These are phyloP conservation scores for Leishmania major DNA, from an alignment of 208 protist species.

Conservation along the genomic window DNA sequence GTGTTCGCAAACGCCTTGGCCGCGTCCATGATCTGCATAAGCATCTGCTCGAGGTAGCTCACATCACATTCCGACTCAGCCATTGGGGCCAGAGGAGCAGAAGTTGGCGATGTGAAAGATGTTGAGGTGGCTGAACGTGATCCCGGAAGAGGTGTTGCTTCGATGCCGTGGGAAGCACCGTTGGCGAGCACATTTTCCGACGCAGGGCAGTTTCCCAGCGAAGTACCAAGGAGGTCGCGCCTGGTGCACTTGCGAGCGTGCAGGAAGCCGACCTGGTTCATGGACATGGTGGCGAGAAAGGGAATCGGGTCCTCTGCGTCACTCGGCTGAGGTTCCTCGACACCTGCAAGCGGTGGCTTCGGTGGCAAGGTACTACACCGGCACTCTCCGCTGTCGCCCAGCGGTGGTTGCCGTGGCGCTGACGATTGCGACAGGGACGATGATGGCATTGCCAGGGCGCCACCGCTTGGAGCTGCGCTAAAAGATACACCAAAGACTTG, in stretches of 20 bases:
- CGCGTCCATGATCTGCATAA: slow-evolving; percentile 19
- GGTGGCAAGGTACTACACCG: neutral
- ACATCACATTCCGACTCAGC: slow-evolving; percentile 1
- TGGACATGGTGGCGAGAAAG: slow-evolving; percentile 48
- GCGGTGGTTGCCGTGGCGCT: neutral
- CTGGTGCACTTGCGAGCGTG: neutral
- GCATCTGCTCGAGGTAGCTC: slow-evolving; percentile 22
- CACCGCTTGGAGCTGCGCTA: too few species aligned
- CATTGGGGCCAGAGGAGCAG: neutral
- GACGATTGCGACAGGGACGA: neutral
- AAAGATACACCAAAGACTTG: neutral
- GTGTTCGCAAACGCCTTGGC: neutral
- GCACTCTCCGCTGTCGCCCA: neutral
- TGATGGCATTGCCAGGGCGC: neutral
- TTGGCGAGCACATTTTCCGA: neutral
- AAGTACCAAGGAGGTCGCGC: neutral
- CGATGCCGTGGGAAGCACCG: neutral
- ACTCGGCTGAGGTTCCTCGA: neutral
- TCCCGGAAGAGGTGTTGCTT: neutral
- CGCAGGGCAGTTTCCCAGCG: neutral
- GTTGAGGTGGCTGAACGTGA: neutral
- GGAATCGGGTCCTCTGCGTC: slow-evolving; percentile 36
- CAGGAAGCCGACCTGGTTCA: slow-evolving; percentile 21
- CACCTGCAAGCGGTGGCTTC: neutral
- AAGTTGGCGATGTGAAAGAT: neutral